Percentiles rank a stretch among this genome's conserved stretches.
These are phyloP conservation scores for Torrubiella hemipterigena DNA, from an alignment of 2,329 filamentous ascomycete species.

Conservation along the genomic window DNA sequence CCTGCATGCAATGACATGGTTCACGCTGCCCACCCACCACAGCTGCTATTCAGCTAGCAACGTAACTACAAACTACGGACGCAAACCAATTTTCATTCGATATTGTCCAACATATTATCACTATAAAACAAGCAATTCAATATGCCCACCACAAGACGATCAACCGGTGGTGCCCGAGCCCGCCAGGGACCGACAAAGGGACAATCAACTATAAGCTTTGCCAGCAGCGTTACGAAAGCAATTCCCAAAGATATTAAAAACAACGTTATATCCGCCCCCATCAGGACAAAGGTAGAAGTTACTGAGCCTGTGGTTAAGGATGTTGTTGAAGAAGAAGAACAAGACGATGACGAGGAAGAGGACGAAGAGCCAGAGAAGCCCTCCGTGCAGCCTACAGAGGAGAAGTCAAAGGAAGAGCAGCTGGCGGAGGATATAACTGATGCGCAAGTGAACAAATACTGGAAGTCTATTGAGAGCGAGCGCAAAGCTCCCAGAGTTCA, in stretches of 20 bases:
- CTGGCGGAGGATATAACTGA: constrained; percentile 54
- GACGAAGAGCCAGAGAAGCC: constrained; percentile 16
- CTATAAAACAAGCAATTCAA: constrained; percentile 8
- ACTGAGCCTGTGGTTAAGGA: constrained; percentile 10
- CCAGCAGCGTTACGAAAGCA: constrained; percentile 43
- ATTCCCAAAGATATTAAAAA: constrained; percentile 35
- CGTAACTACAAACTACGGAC: constrained; percentile 2
- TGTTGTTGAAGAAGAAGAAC: constrained; percentile 13
- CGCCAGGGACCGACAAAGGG: constrained; percentile 26
- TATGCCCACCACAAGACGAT: constrained; percentile 39
- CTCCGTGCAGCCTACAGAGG: constrained; percentile 13
- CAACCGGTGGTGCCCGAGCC: constrained; percentile 25
- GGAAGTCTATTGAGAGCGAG: constrained; percentile 58
- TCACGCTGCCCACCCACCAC: background rate
- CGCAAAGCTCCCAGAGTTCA: constrained; percentile 63
- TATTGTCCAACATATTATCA: constrained; percentile 7
- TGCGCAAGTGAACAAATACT: constrained; percentile 64
- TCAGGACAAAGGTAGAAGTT: constrained; percentile 9
- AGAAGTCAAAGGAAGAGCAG: constrained; percentile 39
- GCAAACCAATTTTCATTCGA: background rate
- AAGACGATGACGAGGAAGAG: constrained; percentile 11
- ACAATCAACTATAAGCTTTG: constrained; percentile 47
- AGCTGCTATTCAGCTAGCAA: background rate
- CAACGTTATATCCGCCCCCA: constrained; percentile 18
- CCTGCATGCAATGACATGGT: background rate